Percentiles rank a stretch among this genome's conserved stretches.
phyloP scores from a whole-genome alignment of 768 basidiomycete genomes.

The Myochromella boudieri region DNA sequence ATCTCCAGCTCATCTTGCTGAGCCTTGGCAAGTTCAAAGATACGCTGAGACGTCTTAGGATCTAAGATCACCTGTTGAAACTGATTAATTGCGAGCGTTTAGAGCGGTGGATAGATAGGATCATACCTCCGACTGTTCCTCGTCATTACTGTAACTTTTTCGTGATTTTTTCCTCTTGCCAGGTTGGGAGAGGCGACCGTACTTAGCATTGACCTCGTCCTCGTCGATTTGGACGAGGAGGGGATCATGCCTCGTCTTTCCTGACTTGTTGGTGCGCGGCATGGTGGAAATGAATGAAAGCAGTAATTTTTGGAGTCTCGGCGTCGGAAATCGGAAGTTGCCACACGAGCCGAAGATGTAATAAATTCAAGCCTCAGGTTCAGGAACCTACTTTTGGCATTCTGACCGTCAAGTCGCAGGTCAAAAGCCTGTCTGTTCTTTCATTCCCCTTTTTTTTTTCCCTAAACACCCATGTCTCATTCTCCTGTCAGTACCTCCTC shows the following conservation, averaged over 20 bases:
- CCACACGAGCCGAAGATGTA: no score
- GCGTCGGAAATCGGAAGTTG: no score
- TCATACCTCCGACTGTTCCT: slow-evolving; percentile 54
- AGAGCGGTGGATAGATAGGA: slow-evolving; percentile 18
- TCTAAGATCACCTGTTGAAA: slow-evolving; percentile 66
- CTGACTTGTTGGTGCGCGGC: slow-evolving; percentile 61
- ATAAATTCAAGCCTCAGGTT: slow-evolving; percentile 2
- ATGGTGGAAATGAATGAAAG: slow-evolving; percentile 36
- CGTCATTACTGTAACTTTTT: slow-evolving; percentile 43
- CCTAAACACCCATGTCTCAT: slow-evolving; percentile 17
- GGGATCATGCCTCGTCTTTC: slow-evolving; percentile 80
- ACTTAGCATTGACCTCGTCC: slow-evolving; percentile 75
- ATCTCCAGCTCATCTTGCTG: slow-evolving; percentile 89
- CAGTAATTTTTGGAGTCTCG: no score
- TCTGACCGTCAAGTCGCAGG: slow-evolving; percentile 10
- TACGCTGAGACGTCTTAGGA: slow-evolving; percentile 78
- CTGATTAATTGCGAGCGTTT: slow-evolving; percentile 7
- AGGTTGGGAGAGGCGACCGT: slow-evolving; percentile 74
- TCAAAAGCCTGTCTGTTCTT: slow-evolving; percentile 8
- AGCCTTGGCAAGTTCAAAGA: slow-evolving; percentile 88
- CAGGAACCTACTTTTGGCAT: slow-evolving; percentile 6
- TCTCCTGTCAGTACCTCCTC: slow-evolving; percentile 24
- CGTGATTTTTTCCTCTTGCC: slow-evolving; percentile 72
- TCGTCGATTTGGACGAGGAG: slow-evolving; percentile 80
- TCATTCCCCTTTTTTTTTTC: slow-evolving; percentile 12